Evolutionary conservation across 1,284 basidiomycete species (phyloP).

Genomic region (Tilletia indica): DNA sequence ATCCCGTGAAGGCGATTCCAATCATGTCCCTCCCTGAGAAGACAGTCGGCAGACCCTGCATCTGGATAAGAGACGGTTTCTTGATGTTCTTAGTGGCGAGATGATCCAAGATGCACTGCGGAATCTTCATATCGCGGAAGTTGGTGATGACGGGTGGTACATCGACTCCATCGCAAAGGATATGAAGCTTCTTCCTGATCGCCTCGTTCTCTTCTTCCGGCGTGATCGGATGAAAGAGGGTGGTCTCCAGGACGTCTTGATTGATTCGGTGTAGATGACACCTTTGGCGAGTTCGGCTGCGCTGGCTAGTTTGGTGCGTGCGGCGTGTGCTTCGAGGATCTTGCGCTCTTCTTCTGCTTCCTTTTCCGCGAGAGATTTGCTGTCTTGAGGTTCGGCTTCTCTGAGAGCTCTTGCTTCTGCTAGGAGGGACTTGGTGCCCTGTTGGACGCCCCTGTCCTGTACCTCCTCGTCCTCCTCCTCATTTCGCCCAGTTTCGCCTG

Average conservation of each 20-base stretch:
- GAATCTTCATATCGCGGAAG: conserved; percentile 98
- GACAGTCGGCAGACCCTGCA: conserved; percentile 92
- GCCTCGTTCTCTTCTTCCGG: conserved; percentile 69
- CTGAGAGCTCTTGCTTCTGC: conserved; percentile 62
- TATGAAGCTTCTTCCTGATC: conserved; percentile 85
- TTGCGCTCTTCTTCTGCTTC: conserved; percentile 83
- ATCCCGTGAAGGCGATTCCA: conserved; percentile 59
- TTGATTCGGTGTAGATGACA: conserved; percentile 80
- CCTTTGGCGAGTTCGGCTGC: conserved; percentile 90
- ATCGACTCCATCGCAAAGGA: conserved; percentile 84
- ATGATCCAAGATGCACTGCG: conserved; percentile 75
- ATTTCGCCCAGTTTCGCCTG: conserved; percentile 30
- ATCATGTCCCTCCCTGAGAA: conserved; percentile 60
- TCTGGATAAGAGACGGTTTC: conserved; percentile 88
- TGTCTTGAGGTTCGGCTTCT: conserved; percentile 71
- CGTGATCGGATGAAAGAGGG: conserved; percentile 78
- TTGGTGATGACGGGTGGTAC: conserved; percentile 91
- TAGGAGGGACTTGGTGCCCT: conserved; percentile 62
- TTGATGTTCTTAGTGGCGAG: conserved; percentile 75
- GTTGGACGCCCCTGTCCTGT: conserved; percentile 64
- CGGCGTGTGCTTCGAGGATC: conserved; percentile 86
- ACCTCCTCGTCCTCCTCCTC: conserved; percentile 65
- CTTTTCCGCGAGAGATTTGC: conserved; percentile 74
- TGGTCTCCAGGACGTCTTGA: conserved; percentile 85
- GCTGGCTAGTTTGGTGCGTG: conserved; percentile 82